Conservation (phyloP, 1,139 yeast species). For the Candida glucosophila region DNA sequence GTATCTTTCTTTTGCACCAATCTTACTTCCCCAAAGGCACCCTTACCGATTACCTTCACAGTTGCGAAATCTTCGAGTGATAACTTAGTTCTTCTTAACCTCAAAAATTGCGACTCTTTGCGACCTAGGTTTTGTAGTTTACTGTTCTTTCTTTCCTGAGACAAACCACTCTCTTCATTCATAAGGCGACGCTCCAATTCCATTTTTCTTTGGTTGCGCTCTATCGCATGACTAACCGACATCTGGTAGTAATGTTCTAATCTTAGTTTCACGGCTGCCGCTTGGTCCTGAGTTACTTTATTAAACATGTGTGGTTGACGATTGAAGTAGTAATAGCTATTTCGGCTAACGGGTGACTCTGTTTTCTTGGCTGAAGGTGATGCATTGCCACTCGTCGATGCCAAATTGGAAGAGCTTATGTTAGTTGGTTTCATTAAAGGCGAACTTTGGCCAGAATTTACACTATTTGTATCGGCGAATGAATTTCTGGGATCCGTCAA, state of each 20-base stretch:
- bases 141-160: constrained; percentile 68
- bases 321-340: constrained; percentile 67
- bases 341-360: no score
- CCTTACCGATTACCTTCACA: constrained; percentile 78
- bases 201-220: constrained; percentile 69
- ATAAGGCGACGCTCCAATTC: constrained; percentile 60
- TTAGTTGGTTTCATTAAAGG: no score
- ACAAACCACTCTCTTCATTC: constrained; percentile 50
- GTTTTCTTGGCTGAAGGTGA: no score
- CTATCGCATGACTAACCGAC: constrained; percentile 73
- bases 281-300: constrained; percentile 61
- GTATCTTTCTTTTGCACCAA: constrained; percentile 76
- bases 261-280: constrained; percentile 63
- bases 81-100: constrained; percentile 67
- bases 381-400: no score
- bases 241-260: constrained; percentile 70
- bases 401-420: no score
- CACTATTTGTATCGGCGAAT: no score
- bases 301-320: constrained; percentile 76
- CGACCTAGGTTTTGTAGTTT: constrained; percentile 64
- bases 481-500: constrained; percentile 15
- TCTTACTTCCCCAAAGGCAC: constrained; percentile 82
- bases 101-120: constrained; percentile 69
- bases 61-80: constrained; percentile 69
- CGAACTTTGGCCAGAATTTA: no score